phyloP scores from a whole-genome alignment of 768 basidiomycete species.

The Amanita rubescens region DNA sequence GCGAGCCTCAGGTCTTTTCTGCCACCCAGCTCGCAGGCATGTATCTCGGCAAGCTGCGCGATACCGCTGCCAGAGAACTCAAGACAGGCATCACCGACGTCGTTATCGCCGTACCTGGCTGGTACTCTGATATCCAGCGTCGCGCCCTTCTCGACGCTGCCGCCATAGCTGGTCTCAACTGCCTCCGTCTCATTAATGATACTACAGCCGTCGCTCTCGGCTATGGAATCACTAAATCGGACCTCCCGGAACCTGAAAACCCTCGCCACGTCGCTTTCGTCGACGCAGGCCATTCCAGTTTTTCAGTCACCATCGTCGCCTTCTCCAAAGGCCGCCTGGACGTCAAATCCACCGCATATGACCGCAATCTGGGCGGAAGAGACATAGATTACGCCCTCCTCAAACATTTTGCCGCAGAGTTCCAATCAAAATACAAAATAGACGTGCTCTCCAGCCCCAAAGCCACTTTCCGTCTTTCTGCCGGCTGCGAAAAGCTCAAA shows the following conservation, averaged over 20 bases:
- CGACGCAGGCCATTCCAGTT: constrained; percentile 90
- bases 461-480: constrained; percentile 83
- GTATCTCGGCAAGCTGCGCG: constrained; percentile 87
- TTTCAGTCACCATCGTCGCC: constrained; percentile 82
- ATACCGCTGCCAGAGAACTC: constrained; percentile 80
- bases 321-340: constrained; percentile 91
- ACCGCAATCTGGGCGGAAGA: constrained; percentile 90
- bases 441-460: constrained; percentile 90
- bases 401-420: constrained; percentile 82
- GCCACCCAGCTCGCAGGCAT: constrained; percentile 88
- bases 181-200: constrained; percentile 95
- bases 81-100: constrained; percentile 84
- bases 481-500: constrained; percentile 90
- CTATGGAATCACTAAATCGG: constrained; percentile 98
- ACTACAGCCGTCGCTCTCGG: constrained; percentile 93
- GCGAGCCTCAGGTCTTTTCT: constrained; percentile 72
- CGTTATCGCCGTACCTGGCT: constrained; percentile 93
- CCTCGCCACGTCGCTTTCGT: constrained; percentile 89
- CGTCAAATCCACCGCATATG: constrained; percentile 85
- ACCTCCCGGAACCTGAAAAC: constrained; percentile 78
- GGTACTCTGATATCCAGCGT: constrained; percentile 93
- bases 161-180: constrained; percentile 80
- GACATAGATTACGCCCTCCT: constrained; percentile 93
- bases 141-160: constrained; percentile 88
- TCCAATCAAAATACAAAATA: constrained; percentile 97